Evolutionary conservation across 2,329 filamentous ascomycete species (phyloP), one percentile per base, ranked within the genome.

Genomic region (Xylaria polymorpha): DNA sequence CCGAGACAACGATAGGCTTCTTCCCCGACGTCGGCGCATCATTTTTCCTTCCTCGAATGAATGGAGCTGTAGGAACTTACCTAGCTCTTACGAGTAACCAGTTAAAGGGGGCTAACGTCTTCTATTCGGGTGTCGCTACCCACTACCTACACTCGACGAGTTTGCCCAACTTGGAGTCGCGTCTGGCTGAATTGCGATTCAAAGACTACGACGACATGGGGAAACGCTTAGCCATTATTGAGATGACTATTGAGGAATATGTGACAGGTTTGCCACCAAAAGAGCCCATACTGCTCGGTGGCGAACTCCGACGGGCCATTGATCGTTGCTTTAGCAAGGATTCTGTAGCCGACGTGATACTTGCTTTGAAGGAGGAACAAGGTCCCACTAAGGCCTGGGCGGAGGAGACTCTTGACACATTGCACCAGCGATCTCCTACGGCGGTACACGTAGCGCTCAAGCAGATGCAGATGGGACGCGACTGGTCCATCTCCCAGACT

Each of bases 1-100:
- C 96, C 37, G 96, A 99, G 84, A 99, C 96, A 4, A 97, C 90
- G 9, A 99, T 99, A 78, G 96, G 96, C 46, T 98, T 98, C 86
- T 99, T 99, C 86, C 96, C 97, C 7, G 97, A 99, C 77, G 96
- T 99, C 58, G 96, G 96, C 70, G 97, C 92, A 39, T 97, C 93
- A 12, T 99, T 98, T 85, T 98, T 98, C 86, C 85, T 99, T 63
- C 93, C 96, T 18, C 88, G 94, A 71, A 90, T 99, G 85, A 90
- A 97, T 76, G 96, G 96, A 59, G 85, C 90, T 68, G 82, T 97
- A 65, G 96, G 96, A 66, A 97, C 93, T 22, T 99, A 98, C 81
- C 90, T 99, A 51, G 96, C 94, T 22, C 85, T 99, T 72, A 99
- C 96, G 8, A 96, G 94, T 78, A 92, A 95, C 78, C 88, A 89